These are phyloP conservation scores for Lentinula edodes DNA, from an alignment of 768 basidiomycete genomes.

Conservation along the genomic window DNA sequence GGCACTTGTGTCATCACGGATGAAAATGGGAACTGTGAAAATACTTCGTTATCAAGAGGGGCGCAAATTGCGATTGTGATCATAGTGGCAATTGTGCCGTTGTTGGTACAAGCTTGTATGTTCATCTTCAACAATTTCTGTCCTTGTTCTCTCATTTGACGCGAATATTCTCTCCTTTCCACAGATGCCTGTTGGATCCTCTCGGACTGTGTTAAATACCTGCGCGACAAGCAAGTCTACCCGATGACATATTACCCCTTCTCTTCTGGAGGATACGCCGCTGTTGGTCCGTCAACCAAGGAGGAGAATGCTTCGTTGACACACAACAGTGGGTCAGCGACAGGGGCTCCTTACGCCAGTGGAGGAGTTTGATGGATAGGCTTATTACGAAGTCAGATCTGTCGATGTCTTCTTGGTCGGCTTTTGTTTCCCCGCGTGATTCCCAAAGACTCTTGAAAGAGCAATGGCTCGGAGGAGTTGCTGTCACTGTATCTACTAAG, in stretches of 20 bases:
- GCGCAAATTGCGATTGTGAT: not conserved
- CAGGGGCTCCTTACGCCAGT: not conserved
- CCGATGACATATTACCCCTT: not conserved
- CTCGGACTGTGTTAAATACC: slow-evolving; percentile 5
- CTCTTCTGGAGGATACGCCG: not conserved
- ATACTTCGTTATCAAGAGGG: not conserved
- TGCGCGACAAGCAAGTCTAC: not conserved
- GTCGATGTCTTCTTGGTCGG: no score
- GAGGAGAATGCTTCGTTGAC: slow-evolving; percentile 1
- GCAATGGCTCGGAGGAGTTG: no score
- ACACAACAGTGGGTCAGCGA: not conserved
- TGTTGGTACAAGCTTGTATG: slow-evolving; percentile 3
- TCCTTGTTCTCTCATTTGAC: not conserved
- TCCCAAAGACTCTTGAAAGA: no score
- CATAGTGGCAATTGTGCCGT: not conserved
- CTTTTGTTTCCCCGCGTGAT: no score
- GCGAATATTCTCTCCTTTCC: not conserved
- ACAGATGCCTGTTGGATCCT: slow-evolving; percentile 6
- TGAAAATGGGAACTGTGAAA: not conserved
- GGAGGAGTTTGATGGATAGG: not conserved
- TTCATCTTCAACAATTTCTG: not conserved
- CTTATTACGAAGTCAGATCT: no score
- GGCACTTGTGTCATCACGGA: not conserved
- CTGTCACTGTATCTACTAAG: no score
- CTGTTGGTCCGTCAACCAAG: not conserved